These are phyloP conservation scores for Trapa incisa DNA, from an alignment of 345 rosid genomes.

Conservation along the genomic window DNA sequence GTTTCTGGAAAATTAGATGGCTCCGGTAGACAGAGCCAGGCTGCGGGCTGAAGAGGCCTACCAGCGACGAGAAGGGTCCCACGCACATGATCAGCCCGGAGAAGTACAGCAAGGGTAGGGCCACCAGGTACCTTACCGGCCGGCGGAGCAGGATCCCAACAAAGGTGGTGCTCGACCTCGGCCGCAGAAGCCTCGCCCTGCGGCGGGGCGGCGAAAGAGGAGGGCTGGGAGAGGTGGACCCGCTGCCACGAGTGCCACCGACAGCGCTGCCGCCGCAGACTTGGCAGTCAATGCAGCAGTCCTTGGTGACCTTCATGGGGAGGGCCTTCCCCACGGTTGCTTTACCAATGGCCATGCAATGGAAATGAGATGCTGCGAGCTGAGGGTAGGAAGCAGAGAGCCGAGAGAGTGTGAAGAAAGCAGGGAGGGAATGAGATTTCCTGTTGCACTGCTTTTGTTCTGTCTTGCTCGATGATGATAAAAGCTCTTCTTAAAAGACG, in stretches of 20 bases:
- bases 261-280: constrained; percentile 5
- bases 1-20: constrained; percentile 50
- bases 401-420: constrained; percentile 1
- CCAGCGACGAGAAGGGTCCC: constrained; percentile 58
- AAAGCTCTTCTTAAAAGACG: background rate
- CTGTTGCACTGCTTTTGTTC: background rate
- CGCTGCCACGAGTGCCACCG: constrained; percentile 17
- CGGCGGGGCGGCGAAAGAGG: constrained; percentile 60
- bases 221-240: constrained; percentile 61
- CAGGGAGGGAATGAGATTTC: background rate
- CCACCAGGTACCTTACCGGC: constrained; percentile 44
- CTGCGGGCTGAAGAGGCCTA: constrained; percentile 27
- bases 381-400: background rate
- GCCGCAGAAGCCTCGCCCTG: constrained; percentile 41
- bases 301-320: constrained; percentile 6
- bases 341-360: constrained; percentile 26
- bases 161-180: constrained; percentile 35
- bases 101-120: constrained; percentile 55
- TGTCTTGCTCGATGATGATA: background rate
- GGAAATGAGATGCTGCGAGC: background rate
- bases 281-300: constrained; percentile 18
- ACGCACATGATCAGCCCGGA: constrained; percentile 68
- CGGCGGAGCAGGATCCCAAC: constrained; percentile 40
- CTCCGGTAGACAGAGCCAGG: constrained; percentile 83
- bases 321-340: constrained; percentile 10